Evolutionary conservation across 2,329 filamentous ascomycete species (phyloP), one percentile per base, ranked within the genome.

Genomic region (Fusarium praegraminearum): DNA sequence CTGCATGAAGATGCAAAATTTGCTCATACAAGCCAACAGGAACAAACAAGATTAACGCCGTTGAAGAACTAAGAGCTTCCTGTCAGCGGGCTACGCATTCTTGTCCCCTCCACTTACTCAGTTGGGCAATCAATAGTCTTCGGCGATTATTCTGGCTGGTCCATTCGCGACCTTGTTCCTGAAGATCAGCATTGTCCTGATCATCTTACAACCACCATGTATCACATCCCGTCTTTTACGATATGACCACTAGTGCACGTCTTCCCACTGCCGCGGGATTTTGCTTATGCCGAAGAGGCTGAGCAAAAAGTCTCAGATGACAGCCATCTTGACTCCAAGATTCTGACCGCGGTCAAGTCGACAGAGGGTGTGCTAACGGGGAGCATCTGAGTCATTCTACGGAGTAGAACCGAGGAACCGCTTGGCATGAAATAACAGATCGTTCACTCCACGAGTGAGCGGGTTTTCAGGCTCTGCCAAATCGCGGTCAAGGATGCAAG

Each of bases 401-500:
- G 16, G 16, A 44, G 41, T 18, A 55, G 67, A 70, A 55, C 41
- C 43, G 35, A 62, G 44, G 26, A 47, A 44, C 33, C 15, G 28
- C 67, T 67, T 56, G 53, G 47, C 64, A 60, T 44, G 20, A 32
- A 33, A 33, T 38, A 66, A 61, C 30, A 57, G 30, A 65, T 69
- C 40, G 44, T 46, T 51, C 52, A 43, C n/a, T 64, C 36, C 59
- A 57, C 40, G 28, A 30, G 22, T 40, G 38, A 43, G 60, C 38
- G 50, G 43, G 30, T 32, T 63, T 26, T 56, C n/a, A 24, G 38
- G 7, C 32, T 61, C 41, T 38, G 41, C 28, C 30, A 64, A 64
- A 58, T 65, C 59, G 61, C 59, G 63, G 59, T 52, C 65, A 66
- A 66, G 36, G n/a, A 69, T 56, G 51, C 56, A 62, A 65, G 56